Evolutionary conservation across 768 basidiomycete species (phyloP), one percentile per base, ranked within the genome.

Genomic region (Guyanaporus albipodus): DNA sequence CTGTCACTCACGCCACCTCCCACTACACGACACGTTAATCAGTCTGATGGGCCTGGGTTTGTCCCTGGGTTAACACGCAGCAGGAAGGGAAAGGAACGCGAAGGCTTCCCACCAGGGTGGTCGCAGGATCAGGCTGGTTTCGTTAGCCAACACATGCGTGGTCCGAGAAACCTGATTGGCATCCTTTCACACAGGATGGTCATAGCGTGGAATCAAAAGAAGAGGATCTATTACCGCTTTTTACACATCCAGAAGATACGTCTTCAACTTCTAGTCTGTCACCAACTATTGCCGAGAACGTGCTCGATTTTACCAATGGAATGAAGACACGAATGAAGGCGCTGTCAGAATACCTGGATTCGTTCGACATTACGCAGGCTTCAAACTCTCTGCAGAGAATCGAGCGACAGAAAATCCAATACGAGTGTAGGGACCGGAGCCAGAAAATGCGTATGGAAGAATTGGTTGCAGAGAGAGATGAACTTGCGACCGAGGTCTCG

Each of bases 11-110:
- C 67, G 7, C 67, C 67, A 4, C 65, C 65, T 21, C 42, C 57
- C 40, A 67, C 57, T 15, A 50, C 26, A 17, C 63, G 41, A n/a
- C 56, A 57, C 5, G 15, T 6, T 15, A 1, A 31, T 12, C 44
- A 21, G 14, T 8, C 42, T 40, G 38, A 39, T 24, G 44, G 19
- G 15, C 37, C 34, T 4, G 15, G 22, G 28, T 24, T 39, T 8
- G 27, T 32, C 28, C 27, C 57, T 46, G 44, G 45, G 15, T 44
- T 28, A 22, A 31, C 21, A 14, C 48, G 41, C 26, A 66, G 46
- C 42, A 54, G 54, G 26, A 62, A 62, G 42, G 61, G 54, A 18
- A 69, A 67, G 39, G 66, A 53, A 37, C 61, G 63, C 15, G 60
- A 56, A 26, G 33, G 28, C 10, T 36, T 11, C 8, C 33, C 19